Evolutionary conservation across 768 basidiomycete species (phyloP).

Genomic region (Lactarius sanguifluus): DNA sequence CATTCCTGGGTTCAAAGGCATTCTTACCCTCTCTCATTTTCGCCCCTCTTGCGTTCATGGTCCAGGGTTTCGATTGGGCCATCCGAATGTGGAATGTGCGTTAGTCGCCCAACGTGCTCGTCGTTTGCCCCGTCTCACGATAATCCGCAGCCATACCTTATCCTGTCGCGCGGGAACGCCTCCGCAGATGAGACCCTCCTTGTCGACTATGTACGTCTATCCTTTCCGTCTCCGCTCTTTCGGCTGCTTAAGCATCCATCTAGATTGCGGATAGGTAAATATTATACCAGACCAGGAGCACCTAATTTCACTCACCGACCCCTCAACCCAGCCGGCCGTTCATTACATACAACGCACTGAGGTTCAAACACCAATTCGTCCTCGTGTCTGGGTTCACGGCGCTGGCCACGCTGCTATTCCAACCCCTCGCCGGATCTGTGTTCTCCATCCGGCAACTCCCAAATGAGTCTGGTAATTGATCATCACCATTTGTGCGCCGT

Average conservation of each 20-base stretch:
- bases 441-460: slow-evolving; percentile 34
- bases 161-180: slow-evolving; percentile 52
- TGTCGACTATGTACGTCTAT: slow-evolving; percentile 57
- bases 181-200: slow-evolving; percentile 60
- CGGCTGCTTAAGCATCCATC: background rate
- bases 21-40: slow-evolving; percentile 58
- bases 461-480: slow-evolving; percentile 37
- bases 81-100: slow-evolving; percentile 59
- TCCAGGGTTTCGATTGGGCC: slow-evolving; percentile 54
- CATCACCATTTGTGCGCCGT: background rate
- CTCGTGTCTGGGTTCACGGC: slow-evolving; percentile 53
- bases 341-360: slow-evolving; percentile 40
- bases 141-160: slow-evolving; percentile 57
- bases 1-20: slow-evolving; percentile 40
- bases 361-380: slow-evolving; percentile 55
- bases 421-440: slow-evolving; percentile 53
- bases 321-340: slow-evolving; percentile 6
- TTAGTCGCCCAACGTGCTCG: background rate
- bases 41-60: slow-evolving; percentile 50
- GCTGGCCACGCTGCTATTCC: slow-evolving; percentile 47
- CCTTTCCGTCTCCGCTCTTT: background rate
- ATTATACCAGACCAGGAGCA: too few relatives aligned
- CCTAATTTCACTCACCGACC: background rate
- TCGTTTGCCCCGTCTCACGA: slow-evolving; percentile 15
- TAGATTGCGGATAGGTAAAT: slow-evolving; percentile 24